Conservation (phyloP, 768 basidiomycete genomes). For the Lentinula aciculospora region DNA sequence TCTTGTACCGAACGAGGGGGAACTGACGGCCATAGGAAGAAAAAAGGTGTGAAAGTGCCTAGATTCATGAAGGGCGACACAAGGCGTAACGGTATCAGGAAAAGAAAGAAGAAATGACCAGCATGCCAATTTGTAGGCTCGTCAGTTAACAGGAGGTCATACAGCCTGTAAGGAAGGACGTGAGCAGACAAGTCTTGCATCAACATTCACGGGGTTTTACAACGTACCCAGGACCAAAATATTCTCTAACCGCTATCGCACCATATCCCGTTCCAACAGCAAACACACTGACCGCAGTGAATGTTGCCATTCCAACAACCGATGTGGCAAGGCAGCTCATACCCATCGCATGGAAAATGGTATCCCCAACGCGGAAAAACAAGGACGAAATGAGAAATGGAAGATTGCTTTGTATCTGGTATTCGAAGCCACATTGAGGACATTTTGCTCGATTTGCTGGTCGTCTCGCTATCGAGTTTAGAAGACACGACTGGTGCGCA, state of each 20-base stretch:
- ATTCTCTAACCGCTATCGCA: constrained; percentile 1
- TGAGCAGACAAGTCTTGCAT: neutral
- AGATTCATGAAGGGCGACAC: neutral
- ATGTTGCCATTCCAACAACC: neutral
- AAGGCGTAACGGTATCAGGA: neutral
- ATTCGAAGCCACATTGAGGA: constrained; percentile 4
- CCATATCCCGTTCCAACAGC: constrained; percentile 6
- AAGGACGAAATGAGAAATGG: neutral
- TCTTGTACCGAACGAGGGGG: neutral
- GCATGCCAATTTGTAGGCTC: constrained; percentile 5
- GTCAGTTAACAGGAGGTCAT: constrained; percentile 6
- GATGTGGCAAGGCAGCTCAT: constrained; percentile 1
- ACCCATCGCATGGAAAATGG: neutral
- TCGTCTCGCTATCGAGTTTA: neutral
- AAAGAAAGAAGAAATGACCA: neutral
- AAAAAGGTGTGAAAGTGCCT: constrained; percentile 4
- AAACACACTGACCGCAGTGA: neutral
- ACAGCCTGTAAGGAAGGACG: neutral
- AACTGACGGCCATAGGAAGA: neutral
- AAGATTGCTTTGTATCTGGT: neutral
- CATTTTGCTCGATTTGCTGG: neutral
- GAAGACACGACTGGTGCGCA: constrained; percentile 9
- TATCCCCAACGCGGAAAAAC: constrained; percentile 1
- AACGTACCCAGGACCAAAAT: constrained; percentile 9
- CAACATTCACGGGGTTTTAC: neutral